phyloP scores from a whole-genome alignment of 306 rosid genomes.

The Quercus rubra region DNA sequence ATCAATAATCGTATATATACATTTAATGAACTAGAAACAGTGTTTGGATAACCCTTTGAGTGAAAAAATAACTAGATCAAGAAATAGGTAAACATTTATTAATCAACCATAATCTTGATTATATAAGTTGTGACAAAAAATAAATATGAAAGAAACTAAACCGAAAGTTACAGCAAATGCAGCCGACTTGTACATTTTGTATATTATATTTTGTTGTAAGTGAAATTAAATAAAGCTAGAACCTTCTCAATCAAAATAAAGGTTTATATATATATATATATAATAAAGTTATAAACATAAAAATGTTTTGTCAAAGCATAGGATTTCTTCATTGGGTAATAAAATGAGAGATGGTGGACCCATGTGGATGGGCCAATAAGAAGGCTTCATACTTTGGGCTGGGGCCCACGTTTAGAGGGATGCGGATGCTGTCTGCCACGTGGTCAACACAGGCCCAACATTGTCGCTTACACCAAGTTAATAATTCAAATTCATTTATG shows the following conservation, averaged over 20 bases:
- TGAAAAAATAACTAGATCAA: no score
- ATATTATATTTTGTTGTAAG: no score
- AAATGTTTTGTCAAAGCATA: not conserved
- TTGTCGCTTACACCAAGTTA: slow-evolving; percentile 50
- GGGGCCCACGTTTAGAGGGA: slow-evolving; percentile 55
- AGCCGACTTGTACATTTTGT: no score
- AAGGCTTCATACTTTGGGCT: slow-evolving; percentile 3
- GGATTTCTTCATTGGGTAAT: slow-evolving; percentile 25
- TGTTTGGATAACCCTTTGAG: no score
- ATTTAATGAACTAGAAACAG: no score
- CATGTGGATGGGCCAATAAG: slow-evolving; percentile 55
- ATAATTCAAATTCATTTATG: slow-evolving; percentile 9
- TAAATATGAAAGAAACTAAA: no score
- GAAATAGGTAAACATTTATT: no score
- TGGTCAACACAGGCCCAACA: slow-evolving; percentile 79
- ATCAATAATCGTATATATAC: no score
- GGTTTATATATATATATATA: not conserved
- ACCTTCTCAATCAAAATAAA: not conserved
- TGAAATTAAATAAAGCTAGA: no score
- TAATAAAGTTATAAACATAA: not conserved
- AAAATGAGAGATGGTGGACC: slow-evolving; percentile 24
- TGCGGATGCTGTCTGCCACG: slow-evolving; percentile 83
- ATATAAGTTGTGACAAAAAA: no score
- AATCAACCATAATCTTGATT: no score
- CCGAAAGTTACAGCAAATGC: no score